Conservation (phyloP, 2,329 filamentous ascomycete genomes). For the Fusarium dlaminii region DNA sequence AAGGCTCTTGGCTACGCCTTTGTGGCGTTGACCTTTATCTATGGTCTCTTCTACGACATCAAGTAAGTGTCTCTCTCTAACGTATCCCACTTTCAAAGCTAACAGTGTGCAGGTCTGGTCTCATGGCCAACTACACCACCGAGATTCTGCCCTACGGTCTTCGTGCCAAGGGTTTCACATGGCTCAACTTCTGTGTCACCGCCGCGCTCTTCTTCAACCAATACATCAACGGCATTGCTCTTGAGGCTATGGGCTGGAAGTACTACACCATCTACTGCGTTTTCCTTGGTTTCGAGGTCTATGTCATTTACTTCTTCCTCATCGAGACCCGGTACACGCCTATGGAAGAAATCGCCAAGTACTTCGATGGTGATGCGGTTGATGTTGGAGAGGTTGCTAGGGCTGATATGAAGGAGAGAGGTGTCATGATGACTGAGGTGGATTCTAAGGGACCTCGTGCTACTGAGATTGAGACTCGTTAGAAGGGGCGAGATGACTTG, state of each 20-base stretch:
- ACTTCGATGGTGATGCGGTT: slow-evolving; percentile 10
- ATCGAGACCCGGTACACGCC: slow-evolving; percentile 19
- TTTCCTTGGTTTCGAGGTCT: slow-evolving; percentile 9
- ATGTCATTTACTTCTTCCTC: slow-evolving; percentile 28
- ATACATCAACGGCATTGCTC: slow-evolving; percentile 28
- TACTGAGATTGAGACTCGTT: not conserved
- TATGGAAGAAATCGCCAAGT: slow-evolving; percentile 17
- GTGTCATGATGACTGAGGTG: not conserved
- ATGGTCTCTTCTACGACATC: slow-evolving; percentile 49
- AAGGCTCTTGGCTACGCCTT: slow-evolving; percentile 36
- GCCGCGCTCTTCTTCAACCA: slow-evolving; percentile 31
- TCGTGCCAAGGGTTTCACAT: slow-evolving; percentile 30
- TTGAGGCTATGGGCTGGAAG: slow-evolving; percentile 23
- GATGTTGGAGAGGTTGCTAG: slow-evolving; percentile 13
- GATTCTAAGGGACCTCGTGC: not conserved
- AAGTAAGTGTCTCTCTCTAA: not conserved
- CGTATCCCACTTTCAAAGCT: accelerated
- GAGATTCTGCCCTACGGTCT: slow-evolving; percentile 42
- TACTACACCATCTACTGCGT: slow-evolving; percentile 31
- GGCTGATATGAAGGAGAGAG: slow-evolving; percentile 16
- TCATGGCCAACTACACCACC: slow-evolving; percentile 34
- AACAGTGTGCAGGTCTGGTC: slow-evolving; percentile 41
- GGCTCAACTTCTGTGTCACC: slow-evolving; percentile 30
- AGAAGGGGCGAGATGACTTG: not conserved
- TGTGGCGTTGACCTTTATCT: slow-evolving; percentile 51